A percentile compares a stretch with the other conserved stretches of the same genome.
phyloP scores from a whole-genome alignment of 2,329 filamentous ascomycete species.

The Beauveria medogensis region DNA sequence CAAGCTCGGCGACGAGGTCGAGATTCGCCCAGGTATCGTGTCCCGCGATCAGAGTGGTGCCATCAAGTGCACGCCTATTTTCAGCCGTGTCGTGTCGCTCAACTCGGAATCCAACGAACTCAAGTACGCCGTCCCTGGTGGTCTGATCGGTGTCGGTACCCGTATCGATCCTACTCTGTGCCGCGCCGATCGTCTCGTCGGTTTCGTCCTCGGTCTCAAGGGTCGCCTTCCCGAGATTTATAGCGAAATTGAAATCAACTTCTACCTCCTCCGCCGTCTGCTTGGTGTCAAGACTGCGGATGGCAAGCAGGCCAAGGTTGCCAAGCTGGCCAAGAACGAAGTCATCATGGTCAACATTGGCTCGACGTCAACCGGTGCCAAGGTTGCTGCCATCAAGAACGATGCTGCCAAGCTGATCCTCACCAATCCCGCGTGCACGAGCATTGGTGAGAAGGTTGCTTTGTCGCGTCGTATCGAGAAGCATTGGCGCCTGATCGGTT shows the following conservation, averaged over 20 bases:
- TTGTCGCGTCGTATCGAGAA: slow-evolving; percentile 96
- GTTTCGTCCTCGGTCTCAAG: slow-evolving; percentile 92
- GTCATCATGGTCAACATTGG: slow-evolving; percentile 99
- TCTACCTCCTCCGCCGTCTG: slow-evolving; percentile 90
- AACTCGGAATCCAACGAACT: slow-evolving; percentile 98
- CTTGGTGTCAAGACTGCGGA: slow-evolving; percentile 96
- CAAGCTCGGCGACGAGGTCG: slow-evolving; percentile 95
- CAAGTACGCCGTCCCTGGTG: slow-evolving; percentile 96
- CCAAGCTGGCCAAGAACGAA: slow-evolving; percentile 96
- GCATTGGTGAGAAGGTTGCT: slow-evolving; percentile 96
- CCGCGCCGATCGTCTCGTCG: slow-evolving; percentile 96
- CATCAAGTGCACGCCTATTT: slow-evolving; percentile 95
- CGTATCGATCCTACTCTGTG: slow-evolving; percentile 96
- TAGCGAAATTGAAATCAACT: slow-evolving; percentile 97
- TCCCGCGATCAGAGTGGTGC: slow-evolving; percentile 89
- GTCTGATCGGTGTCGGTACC: slow-evolving; percentile 96
- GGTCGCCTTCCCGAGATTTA: slow-evolving; percentile 94
- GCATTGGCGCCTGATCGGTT: slow-evolving; percentile 94
- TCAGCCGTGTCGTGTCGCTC: slow-evolving; percentile 86
- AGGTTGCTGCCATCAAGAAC: slow-evolving; percentile 93
- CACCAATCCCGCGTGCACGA: slow-evolving; percentile 91
- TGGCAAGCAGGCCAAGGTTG: slow-evolving; percentile 98
- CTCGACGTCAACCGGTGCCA: slow-evolving; percentile 92
- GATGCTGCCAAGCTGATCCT: slow-evolving; percentile 93
- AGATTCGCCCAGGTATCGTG: slow-evolving; percentile 97